Percentiles rank a stretch among this genome's conserved stretches.
These are phyloP conservation scores for Ganoderma lingzhi DNA, from an alignment of 1,284 basidiomycete genomes.

Conservation along the genomic window DNA sequence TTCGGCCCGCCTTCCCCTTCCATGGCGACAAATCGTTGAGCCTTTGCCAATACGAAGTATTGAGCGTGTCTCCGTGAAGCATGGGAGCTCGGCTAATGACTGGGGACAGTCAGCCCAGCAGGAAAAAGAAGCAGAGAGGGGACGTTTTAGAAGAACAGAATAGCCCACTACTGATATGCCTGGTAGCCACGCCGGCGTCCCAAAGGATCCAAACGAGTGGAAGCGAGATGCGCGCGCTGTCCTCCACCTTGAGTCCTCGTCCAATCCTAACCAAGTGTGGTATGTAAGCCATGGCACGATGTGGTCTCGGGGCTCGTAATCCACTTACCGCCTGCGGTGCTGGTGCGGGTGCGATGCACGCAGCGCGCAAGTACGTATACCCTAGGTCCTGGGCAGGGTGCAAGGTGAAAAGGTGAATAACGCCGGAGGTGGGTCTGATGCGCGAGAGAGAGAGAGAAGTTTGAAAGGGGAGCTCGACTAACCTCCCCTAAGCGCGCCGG, in stretches of 20 bases:
- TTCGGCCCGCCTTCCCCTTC: neutral
- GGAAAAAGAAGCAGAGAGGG: neutral
- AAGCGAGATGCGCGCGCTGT: neutral
- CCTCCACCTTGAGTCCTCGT: neutral
- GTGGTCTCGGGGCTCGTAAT: neutral
- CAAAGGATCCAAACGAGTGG: neutral
- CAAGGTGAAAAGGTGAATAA: neutral
- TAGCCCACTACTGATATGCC: neutral
- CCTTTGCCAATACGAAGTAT: neutral
- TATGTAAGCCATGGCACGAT: conserved; percentile 3
- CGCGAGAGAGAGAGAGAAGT: neutral
- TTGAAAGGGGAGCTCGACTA: neutral
- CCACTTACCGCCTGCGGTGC: neutral
- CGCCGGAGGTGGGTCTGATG: neutral
- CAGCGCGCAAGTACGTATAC: neutral
- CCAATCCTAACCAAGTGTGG: neutral
- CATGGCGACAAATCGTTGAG: neutral
- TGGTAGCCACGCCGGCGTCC: neutral
- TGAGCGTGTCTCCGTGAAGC: neutral
- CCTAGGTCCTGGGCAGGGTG: neutral
- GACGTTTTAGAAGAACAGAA: neutral
- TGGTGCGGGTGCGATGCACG: neutral
- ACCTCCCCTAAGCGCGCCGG: neutral
- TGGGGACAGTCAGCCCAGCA: neutral
- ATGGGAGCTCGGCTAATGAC: neutral